Conservation (phyloP, 31 red algal genomes). For the Porphyra umbilicalis region DNA sequence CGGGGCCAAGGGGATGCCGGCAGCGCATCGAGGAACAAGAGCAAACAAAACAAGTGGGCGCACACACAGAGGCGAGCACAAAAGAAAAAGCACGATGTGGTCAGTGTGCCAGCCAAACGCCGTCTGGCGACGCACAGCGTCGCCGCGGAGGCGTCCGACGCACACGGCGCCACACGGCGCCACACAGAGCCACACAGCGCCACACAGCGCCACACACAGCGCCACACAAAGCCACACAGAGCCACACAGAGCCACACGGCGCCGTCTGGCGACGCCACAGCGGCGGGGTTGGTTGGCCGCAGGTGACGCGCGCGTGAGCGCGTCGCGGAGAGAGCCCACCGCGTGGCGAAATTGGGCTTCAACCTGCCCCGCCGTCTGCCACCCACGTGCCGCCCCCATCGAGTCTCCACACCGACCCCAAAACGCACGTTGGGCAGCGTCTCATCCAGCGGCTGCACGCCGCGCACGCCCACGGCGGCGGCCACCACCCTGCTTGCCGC, state of each 20-base stretch:
- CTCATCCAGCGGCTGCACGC: constrained; percentile 59
- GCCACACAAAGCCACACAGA: background rate
- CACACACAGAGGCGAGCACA: no score
- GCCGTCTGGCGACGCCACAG: no score
- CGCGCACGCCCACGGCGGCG: constrained; percentile 29
- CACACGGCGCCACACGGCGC: background rate
- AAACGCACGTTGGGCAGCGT: constrained; percentile 34
- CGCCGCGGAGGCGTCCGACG: no score
- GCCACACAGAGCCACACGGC: background rate
- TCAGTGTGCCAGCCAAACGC: no score
- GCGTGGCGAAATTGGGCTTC: background rate
- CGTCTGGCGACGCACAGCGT: no score
- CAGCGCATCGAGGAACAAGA: no score
- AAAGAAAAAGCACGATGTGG: no score
- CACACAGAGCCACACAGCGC: background rate
- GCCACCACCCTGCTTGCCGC: constrained; percentile 49
- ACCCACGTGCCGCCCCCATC: background rate
- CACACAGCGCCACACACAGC: background rate
- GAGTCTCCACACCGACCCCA: background rate
- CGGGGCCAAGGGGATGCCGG: background rate
- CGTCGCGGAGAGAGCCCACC: background rate
- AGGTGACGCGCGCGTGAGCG: no score
- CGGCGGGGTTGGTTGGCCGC: no score
- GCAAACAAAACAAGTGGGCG: no score
- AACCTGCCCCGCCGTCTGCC: no score